These are phyloP conservation scores for Saccharum officinarum DNA, from an alignment of 176 grass and related monocot species.

Conservation along the genomic window DNA sequence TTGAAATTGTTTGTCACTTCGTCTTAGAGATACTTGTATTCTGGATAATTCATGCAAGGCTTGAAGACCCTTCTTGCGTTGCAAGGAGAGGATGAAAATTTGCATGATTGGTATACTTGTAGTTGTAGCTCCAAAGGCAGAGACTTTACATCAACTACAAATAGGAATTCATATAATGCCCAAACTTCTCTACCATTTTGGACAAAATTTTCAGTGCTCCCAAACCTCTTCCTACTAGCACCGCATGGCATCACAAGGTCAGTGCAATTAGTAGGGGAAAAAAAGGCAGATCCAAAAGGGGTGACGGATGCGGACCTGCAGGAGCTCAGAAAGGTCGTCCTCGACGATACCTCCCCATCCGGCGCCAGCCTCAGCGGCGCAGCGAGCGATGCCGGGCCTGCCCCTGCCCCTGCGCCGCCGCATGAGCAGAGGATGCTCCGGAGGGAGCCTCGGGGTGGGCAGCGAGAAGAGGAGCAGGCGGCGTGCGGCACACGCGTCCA, in stretches of 20 bases:
- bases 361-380: slow-evolving; percentile 11
- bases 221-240: not conserved
- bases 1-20: too few species aligned
- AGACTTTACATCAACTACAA: not conserved
- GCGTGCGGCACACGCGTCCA: slow-evolving; percentile 30
- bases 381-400: slow-evolving; percentile 21
- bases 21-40: too few species aligned
- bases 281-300: not conserved
- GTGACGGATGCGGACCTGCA: slow-evolving; percentile 45
- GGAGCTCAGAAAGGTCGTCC: slow-evolving; percentile 76
- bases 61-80: too few species aligned
- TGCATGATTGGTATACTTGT: too few species aligned
- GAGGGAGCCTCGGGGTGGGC: slow-evolving; percentile 10
- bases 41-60: too few species aligned
- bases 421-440: not conserved
- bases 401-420: not conserved
- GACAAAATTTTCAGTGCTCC: not conserved
- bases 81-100: too few species aligned
- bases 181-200: not conserved
- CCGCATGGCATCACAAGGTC: not conserved
- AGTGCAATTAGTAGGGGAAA: not conserved
- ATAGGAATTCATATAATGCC: not conserved
- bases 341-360: slow-evolving; percentile 59
- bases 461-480: slow-evolving; percentile 25
- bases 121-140: not conserved